Percentiles rank a stretch among this genome's conserved stretches.
These are phyloP conservation scores for Arachnopeziza araneosa DNA, from an alignment of 2,329 filamentous ascomycete species.

Conservation along the genomic window DNA sequence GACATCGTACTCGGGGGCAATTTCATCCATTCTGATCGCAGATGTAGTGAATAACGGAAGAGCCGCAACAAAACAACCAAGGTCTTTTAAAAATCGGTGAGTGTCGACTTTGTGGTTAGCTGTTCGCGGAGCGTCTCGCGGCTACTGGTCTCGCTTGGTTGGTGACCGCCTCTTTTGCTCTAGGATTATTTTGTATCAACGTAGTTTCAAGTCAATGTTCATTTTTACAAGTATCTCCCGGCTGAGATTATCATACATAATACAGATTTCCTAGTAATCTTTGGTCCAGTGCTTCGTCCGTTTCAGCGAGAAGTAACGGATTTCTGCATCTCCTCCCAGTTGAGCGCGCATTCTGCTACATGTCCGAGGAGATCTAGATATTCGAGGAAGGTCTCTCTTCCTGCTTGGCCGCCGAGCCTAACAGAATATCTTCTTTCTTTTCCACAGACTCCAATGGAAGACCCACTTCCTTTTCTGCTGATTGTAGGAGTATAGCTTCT, in stretches of 20 bases:
- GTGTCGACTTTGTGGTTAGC: constrained; percentile 5
- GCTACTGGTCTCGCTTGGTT: constrained; percentile 25
- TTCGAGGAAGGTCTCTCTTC: constrained; percentile 9
- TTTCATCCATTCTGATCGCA: constrained; percentile 77
- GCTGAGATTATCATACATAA: neutral
- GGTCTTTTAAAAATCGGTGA: constrained; percentile 17
- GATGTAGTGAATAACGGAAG: constrained; percentile 1
- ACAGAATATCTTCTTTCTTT: neutral
- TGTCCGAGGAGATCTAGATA: neutral
- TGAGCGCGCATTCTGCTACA: neutral
- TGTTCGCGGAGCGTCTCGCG: neutral
- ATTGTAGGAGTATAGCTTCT: neutral
- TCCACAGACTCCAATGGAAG: neutral
- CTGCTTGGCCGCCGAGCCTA: constrained; percentile 10
- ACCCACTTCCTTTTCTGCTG: neutral
- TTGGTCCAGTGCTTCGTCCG: neutral
- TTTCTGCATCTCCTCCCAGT: neutral
- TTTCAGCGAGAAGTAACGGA: neutral
- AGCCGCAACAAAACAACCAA: neutral
- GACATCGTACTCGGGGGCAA: constrained; percentile 97
- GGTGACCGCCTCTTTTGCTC: constrained; percentile 20
- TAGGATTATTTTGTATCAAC: constrained; percentile 11
- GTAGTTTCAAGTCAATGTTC: neutral
- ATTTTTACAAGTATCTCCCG: neutral
- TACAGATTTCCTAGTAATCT: neutral